Evolutionary conservation across 2,329 filamentous ascomycete genomes (phyloP), one percentile per base, ranked within the genome.

Genomic region (Ceratocystis eucalypticola): DNA sequence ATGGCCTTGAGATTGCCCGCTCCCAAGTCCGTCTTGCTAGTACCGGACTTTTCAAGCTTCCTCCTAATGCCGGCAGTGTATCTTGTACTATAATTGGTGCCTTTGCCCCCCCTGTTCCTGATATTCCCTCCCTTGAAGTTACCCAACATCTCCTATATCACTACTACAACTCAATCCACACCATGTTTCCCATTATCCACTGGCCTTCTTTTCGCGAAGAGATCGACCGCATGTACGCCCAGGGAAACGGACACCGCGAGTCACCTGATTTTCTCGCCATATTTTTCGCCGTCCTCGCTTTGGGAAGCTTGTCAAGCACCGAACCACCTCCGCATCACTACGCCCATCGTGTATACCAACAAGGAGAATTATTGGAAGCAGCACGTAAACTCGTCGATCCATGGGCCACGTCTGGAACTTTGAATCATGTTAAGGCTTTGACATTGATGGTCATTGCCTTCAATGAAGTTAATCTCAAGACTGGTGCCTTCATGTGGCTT

Each of bases 401-500:
- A 0, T 96, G 91, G 88, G 85, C 85, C 69, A 88, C 96, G 71
- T 84, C 88, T 44, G 84, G 88, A 70, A 84, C 83, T 1, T 79
- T 96, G 25, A 88, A 95, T 70, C 84, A 92, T 72, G 89, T 85
- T 1, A 83, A 90, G 64, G 80, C 86, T 0, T 80, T 88, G 12
- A 79, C 94, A 28, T 79, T 97, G 20, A 82, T 88, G 59, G 87
- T 88, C 68, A 82, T 96, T 28, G 95, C 88, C 70, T 82, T 96
- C 48, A 86, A 87, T 70, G 94, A 97, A 76, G 85, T 88, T 76
- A 96, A 96, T 72, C 78, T 91, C 63, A 91, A 88, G 74, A 90
- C 91, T 2, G 86, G 89, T 0, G 90, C 90, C 12, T 96, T 89
- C 84, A 86, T 86, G 20, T 96, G 90, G 89, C 79, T 96, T 25